Conservation (phyloP, 495 filamentous ascomycete species). For the Neurospora cerealis region DNA sequence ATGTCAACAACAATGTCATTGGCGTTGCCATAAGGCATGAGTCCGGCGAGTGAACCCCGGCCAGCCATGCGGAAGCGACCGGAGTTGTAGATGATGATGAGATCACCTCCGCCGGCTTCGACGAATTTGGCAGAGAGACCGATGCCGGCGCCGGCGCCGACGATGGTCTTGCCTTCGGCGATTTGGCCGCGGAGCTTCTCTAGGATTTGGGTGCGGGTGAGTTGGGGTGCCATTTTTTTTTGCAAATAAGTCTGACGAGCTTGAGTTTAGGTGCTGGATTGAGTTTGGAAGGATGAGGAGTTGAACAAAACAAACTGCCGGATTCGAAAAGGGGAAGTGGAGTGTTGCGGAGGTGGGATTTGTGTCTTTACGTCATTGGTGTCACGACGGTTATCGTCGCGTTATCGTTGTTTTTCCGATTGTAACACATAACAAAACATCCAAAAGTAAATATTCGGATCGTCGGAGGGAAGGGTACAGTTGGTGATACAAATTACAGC, state of each 20-base stretch:
- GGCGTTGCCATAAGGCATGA: slow-evolving; percentile 65
- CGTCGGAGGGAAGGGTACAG: background rate
- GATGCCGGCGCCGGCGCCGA: slow-evolving; percentile 63
- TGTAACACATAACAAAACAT: background rate
- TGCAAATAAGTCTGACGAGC: background rate
- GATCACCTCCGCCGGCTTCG: slow-evolving; percentile 55
- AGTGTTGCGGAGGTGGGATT: background rate
- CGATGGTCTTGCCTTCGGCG: slow-evolving; percentile 43
- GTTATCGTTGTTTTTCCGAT: background rate
- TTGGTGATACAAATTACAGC: background rate
- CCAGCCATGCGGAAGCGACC: slow-evolving; percentile 69
- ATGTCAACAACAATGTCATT: slow-evolving; percentile 61
- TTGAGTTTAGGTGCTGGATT: background rate
- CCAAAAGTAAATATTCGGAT: background rate
- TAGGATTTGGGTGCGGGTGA: slow-evolving; percentile 46
- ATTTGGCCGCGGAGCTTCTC: slow-evolving; percentile 42
- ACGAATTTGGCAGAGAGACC: slow-evolving; percentile 62
- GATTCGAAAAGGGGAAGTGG: background rate
- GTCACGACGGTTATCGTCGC: background rate
- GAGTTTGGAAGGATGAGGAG: background rate
- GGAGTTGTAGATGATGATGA: slow-evolving; percentile 65
- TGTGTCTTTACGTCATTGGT: background rate
- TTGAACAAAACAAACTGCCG: background rate
- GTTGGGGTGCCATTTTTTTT: slow-evolving; percentile 25
- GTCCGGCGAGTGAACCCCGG: slow-evolving; percentile 54